Conservation (phyloP, 2,329 filamentous ascomycete species). For the Trichoderma hamatum region DNA sequence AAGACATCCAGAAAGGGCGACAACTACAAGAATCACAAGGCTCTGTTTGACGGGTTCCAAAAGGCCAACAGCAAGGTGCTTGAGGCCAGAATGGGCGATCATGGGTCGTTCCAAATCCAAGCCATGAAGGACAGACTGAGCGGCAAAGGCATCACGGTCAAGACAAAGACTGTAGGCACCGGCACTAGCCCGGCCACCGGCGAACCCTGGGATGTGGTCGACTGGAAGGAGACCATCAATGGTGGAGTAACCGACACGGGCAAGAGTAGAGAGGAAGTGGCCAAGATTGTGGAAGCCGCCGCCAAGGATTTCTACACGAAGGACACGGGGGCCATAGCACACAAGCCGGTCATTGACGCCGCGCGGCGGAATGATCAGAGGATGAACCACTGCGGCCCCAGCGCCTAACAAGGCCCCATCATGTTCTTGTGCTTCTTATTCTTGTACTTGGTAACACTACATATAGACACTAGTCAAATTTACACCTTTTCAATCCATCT, state of each 20-base stretch:
- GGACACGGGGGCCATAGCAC: neutral
- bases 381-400: neutral
- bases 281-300: neutral
- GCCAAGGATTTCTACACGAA: neutral
- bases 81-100: slow-evolving; percentile 5
- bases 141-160: neutral
- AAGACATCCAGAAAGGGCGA: neutral
- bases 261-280: neutral
- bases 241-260: neutral
- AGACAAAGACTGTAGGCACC: neutral
- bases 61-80: neutral
- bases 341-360: neutral
- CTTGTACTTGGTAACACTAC: neutral
- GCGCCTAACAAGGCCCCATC: neutral
- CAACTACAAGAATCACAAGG: neutral
- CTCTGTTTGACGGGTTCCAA: neutral
- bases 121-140: neutral
- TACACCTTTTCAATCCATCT: neutral
- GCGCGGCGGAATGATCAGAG: neutral
- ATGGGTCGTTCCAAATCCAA: neutral
- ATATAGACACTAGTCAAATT: neutral
- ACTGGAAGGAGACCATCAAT: neutral
- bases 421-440: neutral
- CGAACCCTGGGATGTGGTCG: neutral
- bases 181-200: neutral